phyloP scores from a whole-genome alignment of 78 protist species.

The Dictyostelium capitatum region DNA sequence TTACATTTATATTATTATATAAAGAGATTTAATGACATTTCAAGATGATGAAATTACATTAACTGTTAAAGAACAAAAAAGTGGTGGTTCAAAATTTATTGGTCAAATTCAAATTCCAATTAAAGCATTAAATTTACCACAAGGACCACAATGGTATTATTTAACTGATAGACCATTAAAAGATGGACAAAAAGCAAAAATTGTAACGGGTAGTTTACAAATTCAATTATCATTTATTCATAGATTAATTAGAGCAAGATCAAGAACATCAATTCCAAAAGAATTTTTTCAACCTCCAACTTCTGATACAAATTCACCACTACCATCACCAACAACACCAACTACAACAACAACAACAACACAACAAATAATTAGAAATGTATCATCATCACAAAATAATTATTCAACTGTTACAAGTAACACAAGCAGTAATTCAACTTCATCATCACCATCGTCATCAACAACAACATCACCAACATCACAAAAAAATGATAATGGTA shows the following conservation, averaged over 20 bases:
- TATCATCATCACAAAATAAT: not conserved
- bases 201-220: constrained; percentile 52
- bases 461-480: not conserved
- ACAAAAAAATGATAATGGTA: not conserved
- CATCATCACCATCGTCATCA: constrained; percentile 1
- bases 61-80: constrained; percentile 54
- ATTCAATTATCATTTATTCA: constrained; percentile 47
- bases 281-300: not conserved
- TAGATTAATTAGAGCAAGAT: constrained; percentile 31
- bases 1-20: not conserved
- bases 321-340: not conserved
- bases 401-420: not conserved
- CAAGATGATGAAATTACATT: constrained; percentile 69
- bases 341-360: not conserved
- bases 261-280: constrained; percentile 27
- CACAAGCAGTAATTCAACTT: not conserved
- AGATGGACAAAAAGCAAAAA: constrained; percentile 50
- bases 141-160: constrained; percentile 51
- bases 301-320: not conserved
- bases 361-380: not conserved
- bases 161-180: constrained; percentile 56
- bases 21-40: constrained; percentile 74
- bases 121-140: constrained; percentile 42
- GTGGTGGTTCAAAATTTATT: constrained; percentile 65
- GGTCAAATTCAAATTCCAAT: constrained; percentile 74